These are phyloP conservation scores for Gnomoniopsis smithogilvyi DNA, from an alignment of 2,329 filamentous ascomycete species.

Conservation along the genomic window DNA sequence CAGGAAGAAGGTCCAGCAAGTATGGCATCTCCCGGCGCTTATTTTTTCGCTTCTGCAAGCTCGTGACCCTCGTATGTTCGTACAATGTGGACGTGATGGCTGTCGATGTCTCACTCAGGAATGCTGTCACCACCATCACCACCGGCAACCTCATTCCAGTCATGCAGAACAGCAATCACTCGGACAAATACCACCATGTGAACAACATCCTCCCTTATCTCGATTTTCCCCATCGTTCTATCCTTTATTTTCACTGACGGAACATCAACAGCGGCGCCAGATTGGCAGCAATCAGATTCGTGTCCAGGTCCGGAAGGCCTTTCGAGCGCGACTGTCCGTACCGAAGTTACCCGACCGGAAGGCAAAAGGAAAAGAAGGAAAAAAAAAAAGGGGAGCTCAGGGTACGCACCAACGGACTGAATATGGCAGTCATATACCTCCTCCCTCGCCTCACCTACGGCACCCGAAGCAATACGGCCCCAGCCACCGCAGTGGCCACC, in stretches of 20 bases:
- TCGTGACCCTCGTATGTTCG: not conserved
- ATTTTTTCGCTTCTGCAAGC: too few relatives aligned
- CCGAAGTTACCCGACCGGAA: too few relatives aligned
- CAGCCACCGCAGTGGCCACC: not conserved
- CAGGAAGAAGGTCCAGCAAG: too few relatives aligned
- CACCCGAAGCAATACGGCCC: not conserved
- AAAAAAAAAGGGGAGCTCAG: too few relatives aligned
- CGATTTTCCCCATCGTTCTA: not conserved
- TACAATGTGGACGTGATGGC: too few relatives aligned
- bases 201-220: not conserved
- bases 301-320: not conserved
- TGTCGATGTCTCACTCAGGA: constrained; percentile 9
- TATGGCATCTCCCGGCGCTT: too few relatives aligned
- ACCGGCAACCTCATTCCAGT: constrained; percentile 16
- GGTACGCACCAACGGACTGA: too few relatives aligned
- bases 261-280: not conserved
- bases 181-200: constrained; percentile 1
- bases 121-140: constrained; percentile 7
- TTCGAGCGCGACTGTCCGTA: too few relatives aligned
- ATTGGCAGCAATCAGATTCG: not conserved
- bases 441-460: not conserved
- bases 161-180: not conserved
- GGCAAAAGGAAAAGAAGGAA: too few relatives aligned
- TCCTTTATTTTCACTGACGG: too few relatives aligned
- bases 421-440: not conserved